Base-by-base conservation (phyloP, 2,329 filamentous ascomycete species). In the Colletotrichum incanum region DNA sequence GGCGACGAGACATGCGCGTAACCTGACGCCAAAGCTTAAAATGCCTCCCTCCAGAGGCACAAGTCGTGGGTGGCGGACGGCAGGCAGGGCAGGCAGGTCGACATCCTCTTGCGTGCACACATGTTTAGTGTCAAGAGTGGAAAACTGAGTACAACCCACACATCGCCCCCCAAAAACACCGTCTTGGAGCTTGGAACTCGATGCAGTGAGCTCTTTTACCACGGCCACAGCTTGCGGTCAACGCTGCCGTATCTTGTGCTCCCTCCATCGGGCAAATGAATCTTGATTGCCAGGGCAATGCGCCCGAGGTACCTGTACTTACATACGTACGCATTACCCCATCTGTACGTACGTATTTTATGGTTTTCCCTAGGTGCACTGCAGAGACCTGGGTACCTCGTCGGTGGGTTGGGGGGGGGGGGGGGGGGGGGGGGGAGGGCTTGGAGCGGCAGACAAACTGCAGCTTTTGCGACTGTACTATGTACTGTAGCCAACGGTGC, bases 21-120 rank as follows among this genome's bases (percentile, higher is more conserved):
- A 72, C 65, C 18, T n/a, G 54, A 60, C 16, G 59, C 65, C 59
- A 69, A 72, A 72, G 69, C 69, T 72, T 69, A 69, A 72, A 64
- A 65, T 64, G 59, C 49, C 43, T 26, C 26, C 26, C 20, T 34
- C 37, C 8, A 41, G 14, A 39, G 45, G 43, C 14, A 7, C 28
- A 34, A 28, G 39, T 39, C 23, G 26, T 23, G 39, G 45, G 34
- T 60, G 56, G 58, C 16, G 58, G 41, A 31, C 28, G 28, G 28
- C 28, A 31, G 28, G 4, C 39, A 18, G 58, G 28, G 4, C 39
- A 18, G 58, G 39, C 39, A 16, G 26, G 31, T 39, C 18, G 56
- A 28, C n/a, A n/a, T n/a, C n/a, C n/a, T n/a, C n/a, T n/a, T n/a
- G n/a, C n/a, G n/a, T n/a, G n/a, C n/a, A n/a, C n/a, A n/a, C n/a